Percentiles rank a stretch among this genome's conserved stretches.
These are phyloP conservation scores for Eucalyptus cloeziana DNA, from an alignment of 345 rosid genomes.

Conservation along the genomic window DNA sequence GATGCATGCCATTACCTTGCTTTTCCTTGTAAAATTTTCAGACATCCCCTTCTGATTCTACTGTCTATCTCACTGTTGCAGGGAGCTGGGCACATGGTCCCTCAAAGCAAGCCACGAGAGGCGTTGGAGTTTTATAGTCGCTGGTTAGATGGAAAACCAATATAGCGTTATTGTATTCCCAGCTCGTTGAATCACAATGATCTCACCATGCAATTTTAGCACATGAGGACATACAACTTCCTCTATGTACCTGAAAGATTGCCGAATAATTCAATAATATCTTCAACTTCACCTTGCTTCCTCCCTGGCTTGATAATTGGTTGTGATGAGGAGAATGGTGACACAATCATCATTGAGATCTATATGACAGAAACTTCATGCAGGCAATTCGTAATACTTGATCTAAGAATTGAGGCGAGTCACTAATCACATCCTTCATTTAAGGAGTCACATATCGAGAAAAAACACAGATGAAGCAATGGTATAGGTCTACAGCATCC, in stretches of 20 bases:
- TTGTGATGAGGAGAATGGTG: not conserved
- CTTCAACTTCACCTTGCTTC: not conserved
- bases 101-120: constrained; percentile 46
- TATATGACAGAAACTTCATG: not conserved
- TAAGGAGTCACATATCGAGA: not conserved
- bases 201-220: not conserved
- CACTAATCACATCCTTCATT: not conserved
- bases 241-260: not conserved
- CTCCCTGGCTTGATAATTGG: not conserved
- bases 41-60: not conserved
- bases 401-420: not conserved
- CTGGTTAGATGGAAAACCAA: constrained; percentile 25
- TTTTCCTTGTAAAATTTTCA: not conserved
- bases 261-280: not conserved
- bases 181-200: not conserved
- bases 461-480: not conserved
- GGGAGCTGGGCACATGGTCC: constrained; percentile 63
- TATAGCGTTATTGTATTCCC: not conserved
- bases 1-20: not conserved
- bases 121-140: constrained; percentile 21
- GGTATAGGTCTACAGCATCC: not conserved
- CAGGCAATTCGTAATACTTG: not conserved
- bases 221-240: not conserved
- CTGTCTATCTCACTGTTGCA: not conserved
- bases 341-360: not conserved